Base-by-base conservation (phyloP, 2,329 filamentous ascomycete species). In the Biscogniauxia sp. region DNA sequence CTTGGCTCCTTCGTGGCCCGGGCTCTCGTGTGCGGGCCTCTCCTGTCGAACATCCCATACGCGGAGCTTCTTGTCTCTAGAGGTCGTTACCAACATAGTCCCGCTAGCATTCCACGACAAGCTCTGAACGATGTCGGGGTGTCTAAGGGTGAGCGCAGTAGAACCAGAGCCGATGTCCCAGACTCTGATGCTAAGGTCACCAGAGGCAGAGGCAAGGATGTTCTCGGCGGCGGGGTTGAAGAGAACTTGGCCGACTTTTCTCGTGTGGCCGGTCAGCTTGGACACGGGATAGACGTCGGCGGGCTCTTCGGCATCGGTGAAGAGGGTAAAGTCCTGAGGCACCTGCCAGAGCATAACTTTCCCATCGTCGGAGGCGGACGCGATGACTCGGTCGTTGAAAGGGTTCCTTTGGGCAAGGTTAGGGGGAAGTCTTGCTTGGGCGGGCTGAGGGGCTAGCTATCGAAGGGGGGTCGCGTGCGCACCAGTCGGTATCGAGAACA, bases 311-410 rank as follows among this genome's bases (percentile, higher is more conserved):
- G 88, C 87, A 72, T 98, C 93, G 50, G 88, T 90, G 74, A 93
- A 85, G 62, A 98, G 82, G 2, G 90, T 89, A 75, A 98, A 98
- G 76, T 85, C 85, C 69, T 96, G 82, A 9, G 95, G 95, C 50
- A 99, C 94, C 79, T 93, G 86, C 94, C 95, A 99, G 72, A 99
- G 84, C 74, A 96, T 96, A 70, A 98, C 89, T 84, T 97, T 98
- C 76, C 90, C 94, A 78, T 99, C 95, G 74, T 99, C 95, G 56
- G 94, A 97, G 61, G 90, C 93, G 54, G 95, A 99, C 19, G 94
- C 92, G 73, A 99, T 88, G 70, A 99, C 79, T 63, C 86, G 88
- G 76, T 99, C 94, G 79, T 99, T 93, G 82, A 98, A 98, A 20
- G 95, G 95, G 76, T 93, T 94, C 92, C 92, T 95, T 32, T 72